Evolutionary conservation across 2,329 filamentous ascomycete species (phyloP), one percentile per base, ranked within the genome.

Genomic region (Fusarium circinatum): DNA sequence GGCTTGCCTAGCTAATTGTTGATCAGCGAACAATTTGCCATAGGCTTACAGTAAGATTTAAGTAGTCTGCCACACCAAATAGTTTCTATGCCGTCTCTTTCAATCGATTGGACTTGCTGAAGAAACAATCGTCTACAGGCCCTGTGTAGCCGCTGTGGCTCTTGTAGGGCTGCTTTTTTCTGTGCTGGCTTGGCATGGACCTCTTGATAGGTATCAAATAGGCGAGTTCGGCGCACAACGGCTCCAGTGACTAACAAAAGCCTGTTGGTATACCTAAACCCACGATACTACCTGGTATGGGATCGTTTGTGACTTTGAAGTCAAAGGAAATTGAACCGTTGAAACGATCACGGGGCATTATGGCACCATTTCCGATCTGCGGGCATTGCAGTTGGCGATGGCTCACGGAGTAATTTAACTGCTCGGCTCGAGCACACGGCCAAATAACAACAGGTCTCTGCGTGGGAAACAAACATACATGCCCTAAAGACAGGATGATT

Each of bases 121-220:
- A 32, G 49, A 49, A 63, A 49, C 28, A 47, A 22, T 18, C 18
- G 18, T 55, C 34, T 32, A 49, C 65, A 57, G 56, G 44, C 41
- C 65, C n/a, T 63, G 34, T 24, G 62, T 67, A 62, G 45, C 65
- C 63, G 71, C 68, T 44, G 68, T 77, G 68, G 65, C 64, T 71
- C 73, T 75, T 62, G 39, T 77, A 77, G 75, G 75, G 75, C 75
- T 77, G 73, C 59, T 68, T 61, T 30, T 20, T 67, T 26, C 60
- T 54, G 32, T 44, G 44, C 47, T 65, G 39, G 52, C 66, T 59
- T 71, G 71, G 59, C 55, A 62, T 44, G 54, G 66, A 30, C 57
- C 56, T 36, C 30, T 36, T 34, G 28, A 22, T 51, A 28, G 42
- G 44, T 32, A 71, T 61, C 49, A 45, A 75, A 73, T 77, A 75